Percentiles rank a stretch among this genome's conserved stretches.
phyloP scores from a whole-genome alignment of 2,329 filamentous ascomycete species.

The Didymella pinodella region DNA sequence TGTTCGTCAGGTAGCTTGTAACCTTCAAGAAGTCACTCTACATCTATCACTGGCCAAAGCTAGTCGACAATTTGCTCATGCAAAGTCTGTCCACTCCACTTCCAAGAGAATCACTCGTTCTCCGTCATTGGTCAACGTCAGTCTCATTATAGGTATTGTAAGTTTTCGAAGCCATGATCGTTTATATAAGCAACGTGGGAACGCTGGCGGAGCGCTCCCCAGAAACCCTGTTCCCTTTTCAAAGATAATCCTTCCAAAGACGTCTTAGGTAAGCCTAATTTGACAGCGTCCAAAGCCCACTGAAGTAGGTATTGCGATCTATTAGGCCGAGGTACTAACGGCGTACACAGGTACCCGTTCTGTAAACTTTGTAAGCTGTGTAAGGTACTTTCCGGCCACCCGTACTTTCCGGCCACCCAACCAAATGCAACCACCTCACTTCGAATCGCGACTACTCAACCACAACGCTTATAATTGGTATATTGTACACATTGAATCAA shows the following conservation, averaged over 20 bases:
- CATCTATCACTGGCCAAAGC: neutral
- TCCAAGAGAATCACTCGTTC: neutral
- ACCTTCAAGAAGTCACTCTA: conserved; percentile 1
- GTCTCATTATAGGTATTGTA: neutral
- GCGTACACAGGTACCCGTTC: neutral
- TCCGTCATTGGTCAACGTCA: neutral
- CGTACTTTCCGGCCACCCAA: too few species aligned
- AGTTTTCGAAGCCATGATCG: neutral
- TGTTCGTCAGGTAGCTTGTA: neutral
- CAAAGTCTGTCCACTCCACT: neutral
- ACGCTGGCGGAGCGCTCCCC: neutral
- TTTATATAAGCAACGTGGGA: neutral
- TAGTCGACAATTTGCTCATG: neutral
- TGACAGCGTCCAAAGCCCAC: neutral
- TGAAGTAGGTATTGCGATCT: conserved; percentile 2
- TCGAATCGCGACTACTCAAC: too few species aligned
- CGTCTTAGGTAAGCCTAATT: neutral
- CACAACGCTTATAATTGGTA: too few species aligned
- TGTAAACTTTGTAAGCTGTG: neutral
- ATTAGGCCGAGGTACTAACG: neutral
- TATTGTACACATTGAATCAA: too few species aligned
- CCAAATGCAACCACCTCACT: too few species aligned
- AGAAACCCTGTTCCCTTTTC: neutral
- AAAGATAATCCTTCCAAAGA: neutral
- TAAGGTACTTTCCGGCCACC: too few species aligned